Percentiles rank a stretch among this genome's conserved stretches.
phyloP scores from a whole-genome alignment of 768 basidiomycete genomes.

The Boletus subparvulus region DNA sequence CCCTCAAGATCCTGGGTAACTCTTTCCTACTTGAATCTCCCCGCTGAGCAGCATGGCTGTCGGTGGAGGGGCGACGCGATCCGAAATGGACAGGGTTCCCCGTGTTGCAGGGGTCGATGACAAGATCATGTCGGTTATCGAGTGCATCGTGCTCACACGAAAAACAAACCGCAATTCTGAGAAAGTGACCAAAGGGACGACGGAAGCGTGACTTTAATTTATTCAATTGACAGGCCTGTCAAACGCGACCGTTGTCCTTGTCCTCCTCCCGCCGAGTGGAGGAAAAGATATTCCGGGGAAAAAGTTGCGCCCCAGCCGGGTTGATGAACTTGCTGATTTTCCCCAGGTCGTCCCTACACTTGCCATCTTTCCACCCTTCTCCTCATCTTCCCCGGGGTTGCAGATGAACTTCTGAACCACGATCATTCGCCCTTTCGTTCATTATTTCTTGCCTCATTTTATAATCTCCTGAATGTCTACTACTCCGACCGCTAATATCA shows the following conservation, averaged over 20 bases:
- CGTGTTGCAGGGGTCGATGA: no score
- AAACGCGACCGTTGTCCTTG: background rate
- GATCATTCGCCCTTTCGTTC: slow-evolving; percentile 17
- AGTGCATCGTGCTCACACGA: slow-evolving; percentile 3
- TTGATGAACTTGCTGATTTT: background rate
- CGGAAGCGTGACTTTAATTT: slow-evolving; percentile 14
- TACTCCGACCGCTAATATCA: slow-evolving; percentile 26
- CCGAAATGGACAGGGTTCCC: no score
- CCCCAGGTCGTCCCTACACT: slow-evolving; percentile 4
- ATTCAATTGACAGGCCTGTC: slow-evolving; percentile 17
- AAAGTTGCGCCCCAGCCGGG: no score
- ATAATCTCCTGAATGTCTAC: slow-evolving; percentile 21
- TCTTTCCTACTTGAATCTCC: no score
- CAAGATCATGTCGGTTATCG: no score
- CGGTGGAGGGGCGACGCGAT: no score
- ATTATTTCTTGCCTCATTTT: slow-evolving; percentile 20
- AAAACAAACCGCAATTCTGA: background rate
- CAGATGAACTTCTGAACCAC: slow-evolving; percentile 19
- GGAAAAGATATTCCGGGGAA: no score
- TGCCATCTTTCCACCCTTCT: background rate
- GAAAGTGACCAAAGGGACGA: background rate
- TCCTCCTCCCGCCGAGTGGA: background rate
- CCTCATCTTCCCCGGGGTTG: slow-evolving; percentile 3
- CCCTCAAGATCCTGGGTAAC: no score
- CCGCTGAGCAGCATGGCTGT: no score